Base-by-base conservation (phyloP, 1,139 yeast species). In the Suhomyces yuchorum region DNA sequence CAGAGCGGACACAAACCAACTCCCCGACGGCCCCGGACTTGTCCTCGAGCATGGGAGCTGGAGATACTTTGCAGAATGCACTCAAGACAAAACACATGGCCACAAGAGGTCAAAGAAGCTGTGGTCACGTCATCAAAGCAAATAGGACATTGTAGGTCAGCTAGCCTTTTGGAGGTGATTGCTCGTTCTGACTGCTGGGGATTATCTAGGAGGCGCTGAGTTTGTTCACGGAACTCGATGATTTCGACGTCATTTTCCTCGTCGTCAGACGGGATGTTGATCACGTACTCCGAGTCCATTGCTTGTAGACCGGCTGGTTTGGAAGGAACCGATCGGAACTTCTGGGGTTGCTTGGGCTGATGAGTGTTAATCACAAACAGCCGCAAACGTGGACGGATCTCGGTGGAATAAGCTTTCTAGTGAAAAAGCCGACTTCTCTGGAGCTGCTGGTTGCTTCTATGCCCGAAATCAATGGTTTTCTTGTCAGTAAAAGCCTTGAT, bases 1-100 rank as follows among this genome's bases (percentile, higher is more conserved):
- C 80, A 75, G 51, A 75, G 61, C 3, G 80, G 80, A 58, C 80
- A 75, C 32, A 74, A 60, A 0, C 80, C 80, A 8, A 62, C 65
- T 4, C 80, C 80, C 49, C 64, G 57, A 30, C 55, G 56, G 5
- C 70, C 68, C 32, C 65, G 51, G 1, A 59, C 61, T 51, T 75
- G 80, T 4, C 80, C 79, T 15, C 79, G 58, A 6, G 80, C 80
- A 37, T 67, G 62, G 1, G 78, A 73, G 40, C 75, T 66, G 8
- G 77, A 61, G 1, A 75, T 57, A 53, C 77, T 70, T 52, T 69
- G 75, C 56, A 67, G 76, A 30, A 75, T 65, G 53, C 80, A 75
- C 37, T 73, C 77, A 12, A 75, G 61, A 50, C 80, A 75, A 55
- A 73, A 75, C 2, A 75, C 61, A 54, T 75, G 80, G 7, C 80